A percentile compares a stretch with the other conserved stretches of the same genome.
phyloP scores from a whole-genome alignment of 768 basidiomycete species.

The Calocera cornea region DNA sequence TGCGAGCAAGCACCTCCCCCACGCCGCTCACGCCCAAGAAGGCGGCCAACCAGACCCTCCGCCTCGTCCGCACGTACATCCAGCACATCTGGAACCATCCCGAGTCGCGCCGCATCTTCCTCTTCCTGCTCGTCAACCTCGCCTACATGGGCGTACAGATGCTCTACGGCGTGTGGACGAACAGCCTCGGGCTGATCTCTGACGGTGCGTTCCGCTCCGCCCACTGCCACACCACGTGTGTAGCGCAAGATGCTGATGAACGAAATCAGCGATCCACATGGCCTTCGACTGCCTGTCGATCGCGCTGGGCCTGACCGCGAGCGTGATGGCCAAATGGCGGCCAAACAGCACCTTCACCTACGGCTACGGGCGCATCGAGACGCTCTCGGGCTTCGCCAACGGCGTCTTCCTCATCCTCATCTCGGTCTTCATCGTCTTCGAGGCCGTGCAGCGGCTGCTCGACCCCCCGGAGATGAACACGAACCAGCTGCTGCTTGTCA shows the following conservation, averaged over 20 bases:
- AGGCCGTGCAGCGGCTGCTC: conserved; percentile 88
- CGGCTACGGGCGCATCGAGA: conserved; percentile 94
- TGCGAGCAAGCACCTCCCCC: background rate
- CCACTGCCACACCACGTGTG: conserved; percentile 5
- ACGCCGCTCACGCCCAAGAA: conserved; percentile 7
- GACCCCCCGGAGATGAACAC: conserved; percentile 98
- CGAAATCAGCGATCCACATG: conserved; percentile 86
- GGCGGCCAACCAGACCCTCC: conserved; percentile 18
- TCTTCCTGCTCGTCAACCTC: conserved; percentile 88
- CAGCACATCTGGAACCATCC: conserved; percentile 84
- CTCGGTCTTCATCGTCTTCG: conserved; percentile 95
- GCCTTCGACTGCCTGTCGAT: conserved; percentile 98
- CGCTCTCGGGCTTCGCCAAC: conserved; percentile 94
- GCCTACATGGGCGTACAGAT: conserved; percentile 96
- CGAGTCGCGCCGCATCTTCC: conserved; percentile 91
- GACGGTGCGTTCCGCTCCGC: conserved; percentile 55
- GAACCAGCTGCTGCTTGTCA: conserved; percentile 78
- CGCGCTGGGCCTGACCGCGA: conserved; percentile 85
- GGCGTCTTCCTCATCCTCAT: conserved; percentile 88
- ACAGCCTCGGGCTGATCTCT: conserved; percentile 88
- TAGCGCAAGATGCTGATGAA: background rate
- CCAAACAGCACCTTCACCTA: conserved; percentile 91
- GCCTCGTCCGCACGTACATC: conserved; percentile 39
- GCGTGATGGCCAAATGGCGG: conserved; percentile 96
- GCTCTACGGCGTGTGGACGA: conserved; percentile 95